Base-by-base conservation (phyloP, 805 yeast species). In the Pichia thaimueangensis region DNA sequence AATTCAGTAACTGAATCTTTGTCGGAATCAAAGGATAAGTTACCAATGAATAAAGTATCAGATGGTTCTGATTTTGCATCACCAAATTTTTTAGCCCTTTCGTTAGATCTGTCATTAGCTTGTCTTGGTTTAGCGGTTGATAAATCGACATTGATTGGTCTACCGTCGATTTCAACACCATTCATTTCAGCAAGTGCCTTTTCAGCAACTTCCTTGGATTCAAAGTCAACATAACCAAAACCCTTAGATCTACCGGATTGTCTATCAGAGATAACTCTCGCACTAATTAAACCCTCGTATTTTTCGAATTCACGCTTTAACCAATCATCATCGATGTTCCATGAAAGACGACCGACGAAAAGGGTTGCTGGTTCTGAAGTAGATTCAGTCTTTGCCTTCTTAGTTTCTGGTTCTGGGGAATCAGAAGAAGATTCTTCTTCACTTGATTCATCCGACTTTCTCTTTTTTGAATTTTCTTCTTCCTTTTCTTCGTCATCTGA, bases 241-340 rank as follows among this genome's bases (percentile, higher is more conserved):
- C 98, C 98, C 75, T 91, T 82, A 43, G 96, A 87, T 70, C 86
- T 85, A 47, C 94, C 77, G 48, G 83, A 84, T 24, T 54, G 59
- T 70, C 93, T 84, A 69, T 93, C 97, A 67, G 80, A 78, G 64
- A 93, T 86, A 53, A 93, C 96, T 71, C 98, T 82, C 53, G 97
- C 97, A 56, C 80, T 65, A 29, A 77, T 58, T 47, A 88, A 93
- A 65, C 95, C 96, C 40, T 91, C 95, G 48, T 66, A 47, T 49
- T 74, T 76, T 64, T 82, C 88, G 65, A 93, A 93, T 70, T 86
- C 97, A 48, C 81, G 71, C 67, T 74, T 73, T 64, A 93, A 79
- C 95, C 96, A 86, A 47, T 82, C 95, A 63, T 89, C 97, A 60
- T 93, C 98, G 59, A 93, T 77, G 67, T 80, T 84, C 97, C 97